Base-by-base conservation (phyloP, 306 rosid species). In the Casuarina equisetifolia region DNA sequence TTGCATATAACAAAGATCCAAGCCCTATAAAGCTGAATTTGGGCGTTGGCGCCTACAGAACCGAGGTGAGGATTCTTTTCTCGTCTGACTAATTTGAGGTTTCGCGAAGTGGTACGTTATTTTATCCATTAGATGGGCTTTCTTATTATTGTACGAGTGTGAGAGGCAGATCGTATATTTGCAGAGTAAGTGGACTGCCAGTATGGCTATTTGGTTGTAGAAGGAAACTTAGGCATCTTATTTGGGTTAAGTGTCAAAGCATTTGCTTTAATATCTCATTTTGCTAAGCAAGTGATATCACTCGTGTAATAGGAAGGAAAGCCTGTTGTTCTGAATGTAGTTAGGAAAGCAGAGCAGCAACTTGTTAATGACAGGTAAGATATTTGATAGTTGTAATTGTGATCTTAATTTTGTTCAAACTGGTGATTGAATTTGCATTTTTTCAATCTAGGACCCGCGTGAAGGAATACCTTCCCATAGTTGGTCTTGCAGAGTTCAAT, bases 21-120 rank as follows among this genome's bases (percentile, higher is more conserved):
- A 92, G 98, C 81, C 96, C 99, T 2, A 44, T 81, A 70, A 96
- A 92, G 92, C 81, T 96, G 85, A 96, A 96, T 75, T 89, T 92
- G 84, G 99, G 99, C 0, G 99, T 96, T 66, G 99, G 99, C 54
- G 99, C 99, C 79, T 96, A 96, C 79, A 87, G 99, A 83, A 96
- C 99, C 1, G 99, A 96, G 96, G 99, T 95, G 58, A 87, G 84
- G 81, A 15, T 9, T 40, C 39, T 36, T 64, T 64, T 66, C 40
- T 15, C 70, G 45, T 48, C 52, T 10, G 35, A 8, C 51, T 73
- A 70, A n/a, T 20, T 43, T 39, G 12, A 32, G 17, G 43, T 46
- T 54, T 12, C 38, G 12, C 19, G 9, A 72, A 35, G 2, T 10
- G 11, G 6, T 51, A 4, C 19, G 7, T 17, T 43, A 20, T 43